Evolutionary conservation across 805 yeast species (phyloP).

Genomic region (Lipomyces orientalis): DNA sequence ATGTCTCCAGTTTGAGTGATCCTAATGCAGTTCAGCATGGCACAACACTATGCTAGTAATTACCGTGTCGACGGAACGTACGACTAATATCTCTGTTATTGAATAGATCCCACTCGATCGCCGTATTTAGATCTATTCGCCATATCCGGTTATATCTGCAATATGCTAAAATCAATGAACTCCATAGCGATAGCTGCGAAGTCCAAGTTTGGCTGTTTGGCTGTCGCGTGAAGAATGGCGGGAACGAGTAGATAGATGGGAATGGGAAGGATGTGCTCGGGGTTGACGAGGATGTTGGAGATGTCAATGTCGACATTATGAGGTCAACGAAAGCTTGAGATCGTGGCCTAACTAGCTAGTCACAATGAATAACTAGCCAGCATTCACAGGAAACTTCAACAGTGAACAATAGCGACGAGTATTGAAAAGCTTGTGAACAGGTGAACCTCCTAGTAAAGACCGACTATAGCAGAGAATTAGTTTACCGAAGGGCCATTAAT

Average conservation of each 20-base stretch:
- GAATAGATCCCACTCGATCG: slow-evolving; percentile 43
- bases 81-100: slow-evolving; percentile 45
- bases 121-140: slow-evolving; percentile 51
- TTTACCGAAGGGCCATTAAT: too few species aligned
- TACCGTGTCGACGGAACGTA: slow-evolving; percentile 16
- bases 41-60: slow-evolving; percentile 45
- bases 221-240: slow-evolving; percentile 91
- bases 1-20: slow-evolving; percentile 59
- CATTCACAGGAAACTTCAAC: too few species aligned
- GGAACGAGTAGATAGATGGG: slow-evolving; percentile 72
- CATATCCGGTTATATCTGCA: slow-evolving; percentile 63
- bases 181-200: slow-evolving; percentile 84
- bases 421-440: too few species aligned
- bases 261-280: slow-evolving; percentile 38
- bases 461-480: too few species aligned
- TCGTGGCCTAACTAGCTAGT: background rate
- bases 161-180: slow-evolving; percentile 62
- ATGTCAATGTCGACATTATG: background rate
- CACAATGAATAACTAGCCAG: background rate
- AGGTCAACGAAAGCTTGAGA: background rate
- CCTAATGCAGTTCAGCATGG: slow-evolving; percentile 50
- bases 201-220: slow-evolving; percentile 78
- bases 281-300: slow-evolving; percentile 5
- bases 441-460: too few species aligned
- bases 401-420: too few species aligned